These are phyloP conservation scores for Cadophora malorum DNA, from an alignment of 2,329 filamentous ascomycete genomes.

Conservation along the genomic window DNA sequence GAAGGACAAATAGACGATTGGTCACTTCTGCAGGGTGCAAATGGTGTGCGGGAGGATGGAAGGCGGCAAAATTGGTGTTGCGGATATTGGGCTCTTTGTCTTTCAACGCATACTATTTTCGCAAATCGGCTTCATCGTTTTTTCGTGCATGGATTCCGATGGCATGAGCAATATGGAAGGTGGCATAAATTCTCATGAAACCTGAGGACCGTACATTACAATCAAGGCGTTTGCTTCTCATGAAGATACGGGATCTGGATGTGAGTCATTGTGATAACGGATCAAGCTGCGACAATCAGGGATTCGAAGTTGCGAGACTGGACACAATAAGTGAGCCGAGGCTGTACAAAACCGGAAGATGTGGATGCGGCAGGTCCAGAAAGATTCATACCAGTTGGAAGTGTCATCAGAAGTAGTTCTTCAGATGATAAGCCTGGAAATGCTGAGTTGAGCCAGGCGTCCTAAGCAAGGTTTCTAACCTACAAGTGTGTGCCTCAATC, in stretches of 20 bases:
- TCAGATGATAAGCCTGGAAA: neutral
- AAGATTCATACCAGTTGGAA: neutral
- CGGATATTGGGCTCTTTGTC: conserved; percentile 41
- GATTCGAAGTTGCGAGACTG: neutral
- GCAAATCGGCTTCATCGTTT: conserved; percentile 31
- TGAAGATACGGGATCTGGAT: conserved; percentile 1
- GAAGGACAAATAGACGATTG: conserved; percentile 82
- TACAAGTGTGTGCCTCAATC: no score
- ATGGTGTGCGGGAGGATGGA: conserved; percentile 19
- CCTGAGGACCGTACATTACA: conserved; percentile 39
- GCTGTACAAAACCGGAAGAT: neutral
- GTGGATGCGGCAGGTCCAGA: neutral
- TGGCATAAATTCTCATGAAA: conserved; percentile 37
- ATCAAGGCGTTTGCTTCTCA: conserved; percentile 41
- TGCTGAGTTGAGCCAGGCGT: neutral
- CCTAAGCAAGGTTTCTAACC: no score
- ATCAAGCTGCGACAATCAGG: neutral
- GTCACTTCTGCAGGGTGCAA: conserved; percentile 28
- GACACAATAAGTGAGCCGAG: neutral
- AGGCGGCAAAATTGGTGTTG: conserved; percentile 27
- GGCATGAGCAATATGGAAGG: conserved; percentile 37
- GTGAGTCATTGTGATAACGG: neutral
- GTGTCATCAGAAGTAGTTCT: neutral
- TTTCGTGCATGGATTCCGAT: conserved; percentile 37
- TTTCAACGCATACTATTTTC: conserved; percentile 25